phyloP scores from a whole-genome alignment of 306 rosid genomes.

The Ochetophila trinervis region DNA sequence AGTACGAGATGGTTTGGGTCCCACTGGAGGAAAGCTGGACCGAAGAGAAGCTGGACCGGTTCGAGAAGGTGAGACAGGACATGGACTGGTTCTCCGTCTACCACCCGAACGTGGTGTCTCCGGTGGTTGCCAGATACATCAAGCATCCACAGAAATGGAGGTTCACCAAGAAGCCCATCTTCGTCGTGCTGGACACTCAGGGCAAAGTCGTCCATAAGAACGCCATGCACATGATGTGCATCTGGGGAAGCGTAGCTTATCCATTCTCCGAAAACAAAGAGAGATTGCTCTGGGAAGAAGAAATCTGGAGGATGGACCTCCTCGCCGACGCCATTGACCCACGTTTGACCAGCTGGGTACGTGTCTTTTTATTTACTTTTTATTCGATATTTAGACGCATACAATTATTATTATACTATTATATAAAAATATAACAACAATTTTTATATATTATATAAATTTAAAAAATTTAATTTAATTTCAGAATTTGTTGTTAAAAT shows the following conservation, averaged over 20 bases:
- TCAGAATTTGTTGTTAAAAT: too few relatives aligned
- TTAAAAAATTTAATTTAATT: too few relatives aligned
- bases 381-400: too few relatives aligned
- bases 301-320: constrained; percentile 49
- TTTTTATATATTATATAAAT: too few relatives aligned
- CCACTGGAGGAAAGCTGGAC: constrained; percentile 44
- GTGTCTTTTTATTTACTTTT: background rate
- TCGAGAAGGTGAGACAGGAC: constrained; percentile 23
- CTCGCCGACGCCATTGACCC: constrained; percentile 46
- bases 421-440: too few relatives aligned
- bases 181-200: constrained; percentile 53
- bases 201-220: constrained; percentile 52
- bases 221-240: constrained; percentile 72
- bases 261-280: constrained; percentile 53
- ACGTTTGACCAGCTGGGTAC: constrained; percentile 40
- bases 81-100: constrained; percentile 53
- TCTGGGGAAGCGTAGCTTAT: constrained; percentile 65
- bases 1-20: constrained; percentile 59
- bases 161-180: constrained; percentile 45
- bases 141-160: constrained; percentile 46
- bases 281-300: constrained; percentile 52
- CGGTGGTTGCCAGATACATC: constrained; percentile 43
- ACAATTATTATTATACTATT: too few relatives aligned
- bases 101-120: constrained; percentile 38
- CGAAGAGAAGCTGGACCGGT: constrained; percentile 6